A percentile compares a stretch with the other conserved stretches of the same genome.
phyloP scores from a whole-genome alignment of 2,329 filamentous ascomycete genomes.

The Pyricularia sp. region DNA sequence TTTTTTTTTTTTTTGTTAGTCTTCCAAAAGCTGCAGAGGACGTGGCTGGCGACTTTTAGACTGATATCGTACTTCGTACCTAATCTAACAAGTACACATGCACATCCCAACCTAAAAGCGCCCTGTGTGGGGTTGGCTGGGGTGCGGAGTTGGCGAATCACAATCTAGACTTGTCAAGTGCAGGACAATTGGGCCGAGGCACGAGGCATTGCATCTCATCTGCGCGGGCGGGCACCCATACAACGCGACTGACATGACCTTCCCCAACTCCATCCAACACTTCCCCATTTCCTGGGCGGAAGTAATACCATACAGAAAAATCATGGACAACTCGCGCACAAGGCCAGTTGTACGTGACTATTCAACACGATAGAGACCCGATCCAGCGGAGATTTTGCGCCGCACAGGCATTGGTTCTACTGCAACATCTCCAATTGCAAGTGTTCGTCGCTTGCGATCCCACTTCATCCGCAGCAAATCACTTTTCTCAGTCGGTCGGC shows the following conservation, averaged over 20 bases:
- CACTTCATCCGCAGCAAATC: neutral
- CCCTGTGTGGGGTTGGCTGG: neutral
- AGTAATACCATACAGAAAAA: neutral
- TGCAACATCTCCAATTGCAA: neutral
- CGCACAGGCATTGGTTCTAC: neutral
- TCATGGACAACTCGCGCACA: neutral
- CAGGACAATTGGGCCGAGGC: neutral
- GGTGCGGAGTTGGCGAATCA: neutral
- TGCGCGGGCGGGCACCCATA: neutral
- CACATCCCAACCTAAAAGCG: neutral
- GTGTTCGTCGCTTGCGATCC: neutral
- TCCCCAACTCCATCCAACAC: neutral
- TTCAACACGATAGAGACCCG: slow-evolving; percentile 1
- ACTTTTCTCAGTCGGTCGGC: neutral
- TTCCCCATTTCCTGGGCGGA: neutral
- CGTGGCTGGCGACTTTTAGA: neutral
- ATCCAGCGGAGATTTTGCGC: neutral
- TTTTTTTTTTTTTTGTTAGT: neutral
- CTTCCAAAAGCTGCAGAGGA: neutral
- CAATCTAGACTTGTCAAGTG: neutral
- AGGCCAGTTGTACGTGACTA: neutral
- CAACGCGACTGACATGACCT: slow-evolving; percentile 1
- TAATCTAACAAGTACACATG: neutral
- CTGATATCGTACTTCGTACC: neutral
- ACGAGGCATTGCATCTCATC: neutral